Conservation (phyloP, 1,284 basidiomycete genomes). For the Tylopilus orsonianus region DNA sequence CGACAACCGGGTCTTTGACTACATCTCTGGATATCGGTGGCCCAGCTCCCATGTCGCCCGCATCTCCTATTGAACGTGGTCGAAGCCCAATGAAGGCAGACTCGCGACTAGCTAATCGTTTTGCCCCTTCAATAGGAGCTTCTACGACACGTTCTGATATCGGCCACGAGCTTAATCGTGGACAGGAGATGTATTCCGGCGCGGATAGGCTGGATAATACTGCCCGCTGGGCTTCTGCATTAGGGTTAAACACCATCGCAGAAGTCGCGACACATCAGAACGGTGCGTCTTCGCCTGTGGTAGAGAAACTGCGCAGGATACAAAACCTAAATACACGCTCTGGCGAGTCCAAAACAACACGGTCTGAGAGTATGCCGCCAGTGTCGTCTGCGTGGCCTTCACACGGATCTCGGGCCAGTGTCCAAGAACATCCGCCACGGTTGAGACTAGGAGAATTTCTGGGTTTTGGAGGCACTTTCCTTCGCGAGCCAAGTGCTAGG, state of each 20-base stretch:
- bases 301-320: constrained; percentile 23
- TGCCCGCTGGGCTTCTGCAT: constrained; percentile 31
- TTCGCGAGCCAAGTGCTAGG: constrained; percentile 28
- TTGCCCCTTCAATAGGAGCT: constrained; percentile 24
- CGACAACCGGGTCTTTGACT: constrained; percentile 26
- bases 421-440: constrained; percentile 16
- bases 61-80: constrained; percentile 38
- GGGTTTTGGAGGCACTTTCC: constrained; percentile 18
- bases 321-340: constrained; percentile 7
- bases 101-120: constrained; percentile 38
- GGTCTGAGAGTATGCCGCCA: constrained; percentile 32
- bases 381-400: constrained; percentile 25
- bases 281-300: constrained; percentile 16
- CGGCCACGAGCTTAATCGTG: constrained; percentile 18
- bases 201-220: constrained; percentile 28
- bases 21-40: constrained; percentile 32
- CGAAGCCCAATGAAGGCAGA: constrained; percentile 36
- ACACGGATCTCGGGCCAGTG: constrained; percentile 12
- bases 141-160: constrained; percentile 30
- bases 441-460: constrained; percentile 7
- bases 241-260: constrained; percentile 27
- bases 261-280: constrained; percentile 23
- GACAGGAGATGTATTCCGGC: constrained; percentile 16
- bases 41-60: constrained; percentile 33
- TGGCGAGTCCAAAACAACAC: constrained; percentile 12